Evolutionary conservation across 352 stramenopile species (phyloP).

Genomic region (Phytopythium sindhum): DNA sequence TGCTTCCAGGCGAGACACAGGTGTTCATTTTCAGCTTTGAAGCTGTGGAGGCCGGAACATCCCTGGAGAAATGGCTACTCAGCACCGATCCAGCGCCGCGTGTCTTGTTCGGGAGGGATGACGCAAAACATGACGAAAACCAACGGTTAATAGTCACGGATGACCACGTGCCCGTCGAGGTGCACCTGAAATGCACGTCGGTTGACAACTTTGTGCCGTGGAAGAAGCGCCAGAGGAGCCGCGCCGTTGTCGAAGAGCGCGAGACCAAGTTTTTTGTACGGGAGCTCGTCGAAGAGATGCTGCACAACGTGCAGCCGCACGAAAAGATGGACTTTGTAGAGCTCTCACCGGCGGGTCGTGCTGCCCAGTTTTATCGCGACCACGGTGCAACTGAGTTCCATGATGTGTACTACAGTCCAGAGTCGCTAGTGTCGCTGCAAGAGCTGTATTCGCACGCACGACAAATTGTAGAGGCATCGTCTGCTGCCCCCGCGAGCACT

Average conservation of each 20-base stretch:
- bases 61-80: slow-evolving; percentile 70
- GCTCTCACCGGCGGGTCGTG: slow-evolving; percentile 20
- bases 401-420: slow-evolving; percentile 38
- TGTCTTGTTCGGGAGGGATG: slow-evolving; percentile 9
- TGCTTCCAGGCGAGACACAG: slow-evolving; percentile 52
- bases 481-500: background rate
- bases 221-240: slow-evolving; percentile 19
- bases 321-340: slow-evolving; percentile 27
- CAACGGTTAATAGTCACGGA: background rate
- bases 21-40: slow-evolving; percentile 62
- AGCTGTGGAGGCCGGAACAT: slow-evolving; percentile 41
- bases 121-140: background rate
- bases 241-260: slow-evolving; percentile 12
- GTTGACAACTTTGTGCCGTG: slow-evolving; percentile 55
- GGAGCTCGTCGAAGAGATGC: slow-evolving; percentile 51
- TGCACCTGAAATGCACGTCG: slow-evolving; percentile 52
- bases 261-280: slow-evolving; percentile 46
- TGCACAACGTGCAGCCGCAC: slow-evolving; percentile 28
- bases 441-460: slow-evolving; percentile 16
- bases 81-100: slow-evolving; percentile 46
- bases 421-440: slow-evolving; percentile 10
- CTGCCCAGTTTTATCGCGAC: slow-evolving; percentile 27
- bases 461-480: background rate
- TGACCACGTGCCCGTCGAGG: slow-evolving; percentile 17
- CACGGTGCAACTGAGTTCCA: slow-evolving; percentile 20